phyloP scores from a whole-genome alignment of 495 filamentous ascomycete genomes.

The Aspergillus saccharolyticus region DNA sequence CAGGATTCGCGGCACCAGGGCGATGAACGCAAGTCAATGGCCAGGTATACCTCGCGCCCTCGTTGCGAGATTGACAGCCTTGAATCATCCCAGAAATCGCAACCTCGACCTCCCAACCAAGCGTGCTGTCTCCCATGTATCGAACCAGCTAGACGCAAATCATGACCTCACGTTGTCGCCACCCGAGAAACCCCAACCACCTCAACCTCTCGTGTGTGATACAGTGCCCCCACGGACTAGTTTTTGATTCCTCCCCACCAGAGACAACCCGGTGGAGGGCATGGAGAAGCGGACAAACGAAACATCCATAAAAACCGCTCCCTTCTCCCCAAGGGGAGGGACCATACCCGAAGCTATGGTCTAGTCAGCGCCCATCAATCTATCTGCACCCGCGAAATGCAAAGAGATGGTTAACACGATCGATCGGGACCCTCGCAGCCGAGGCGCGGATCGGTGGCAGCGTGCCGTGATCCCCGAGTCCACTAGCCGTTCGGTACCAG shows the following conservation, averaged over 20 bases:
- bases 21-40: conserved; percentile 20
- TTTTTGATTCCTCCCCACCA: conserved; percentile 79
- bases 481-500: conserved; percentile 26
- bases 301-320: conserved; percentile 79
- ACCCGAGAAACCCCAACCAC: background rate
- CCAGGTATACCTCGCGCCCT: conserved; percentile 17
- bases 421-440: conserved; percentile 48
- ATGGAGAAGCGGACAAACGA: conserved; percentile 64
- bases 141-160: background rate
- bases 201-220: conserved; percentile 59
- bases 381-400: conserved; percentile 44
- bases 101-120: conserved; percentile 34
- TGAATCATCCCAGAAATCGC: conserved; percentile 33
- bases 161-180: background rate
- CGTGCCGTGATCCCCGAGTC: conserved; percentile 49
- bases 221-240: conserved; percentile 76
- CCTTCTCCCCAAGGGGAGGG: conserved; percentile 38
- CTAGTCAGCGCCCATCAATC: conserved; percentile 64
- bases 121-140: conserved; percentile 27
- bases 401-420: conserved; percentile 73
- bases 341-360: conserved; percentile 24
- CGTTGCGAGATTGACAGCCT: conserved; percentile 21
- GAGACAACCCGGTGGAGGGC: conserved; percentile 48
- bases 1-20: conserved; percentile 4
- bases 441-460: conserved; percentile 46